Conservation (phyloP, 108 stramenopile species). For the Cylindrotheca fusiformis region DNA sequence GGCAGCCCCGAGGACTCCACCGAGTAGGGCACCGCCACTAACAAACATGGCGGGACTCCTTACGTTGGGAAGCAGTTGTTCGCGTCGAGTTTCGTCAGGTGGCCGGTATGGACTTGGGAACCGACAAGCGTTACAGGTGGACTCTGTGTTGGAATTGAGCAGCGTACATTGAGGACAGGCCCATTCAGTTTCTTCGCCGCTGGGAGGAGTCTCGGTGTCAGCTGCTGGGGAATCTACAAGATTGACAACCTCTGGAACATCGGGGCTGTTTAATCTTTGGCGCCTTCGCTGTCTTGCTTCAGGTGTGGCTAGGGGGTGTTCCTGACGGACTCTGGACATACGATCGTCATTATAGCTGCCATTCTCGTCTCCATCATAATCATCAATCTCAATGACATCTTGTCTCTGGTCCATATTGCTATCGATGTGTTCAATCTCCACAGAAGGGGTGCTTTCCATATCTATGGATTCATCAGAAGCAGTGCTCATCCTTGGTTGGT, state of each 20-base stretch:
- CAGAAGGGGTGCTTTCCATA: no score
- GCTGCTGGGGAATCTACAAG: not conserved
- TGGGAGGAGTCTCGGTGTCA: not conserved
- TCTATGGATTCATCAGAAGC: no score
- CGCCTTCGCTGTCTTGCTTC: no score
- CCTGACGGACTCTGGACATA: no score
- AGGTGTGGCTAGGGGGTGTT: no score
- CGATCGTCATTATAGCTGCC: no score
- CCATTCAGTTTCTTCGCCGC: constrained; percentile 30
- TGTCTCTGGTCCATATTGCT: no score
- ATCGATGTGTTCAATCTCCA: no score
- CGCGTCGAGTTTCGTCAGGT: constrained; percentile 23
- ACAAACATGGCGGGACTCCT: constrained; percentile 5
- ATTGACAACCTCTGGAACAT: constrained; percentile 2
- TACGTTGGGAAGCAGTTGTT: constrained; percentile 12
- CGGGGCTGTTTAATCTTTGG: no score
- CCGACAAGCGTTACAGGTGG: constrained; percentile 37
- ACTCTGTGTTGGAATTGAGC: constrained; percentile 24
- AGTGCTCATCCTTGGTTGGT: no score
- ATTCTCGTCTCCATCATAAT: not conserved
- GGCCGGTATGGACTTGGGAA: constrained; percentile 13
- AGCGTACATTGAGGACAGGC: constrained; percentile 56
- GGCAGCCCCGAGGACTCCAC: constrained; percentile 37
- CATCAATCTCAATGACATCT: no score
- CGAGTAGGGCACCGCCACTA: constrained; percentile 37